phyloP scores from a whole-genome alignment of 2,329 filamentous ascomycete species.

The Penicillium sp. region DNA sequence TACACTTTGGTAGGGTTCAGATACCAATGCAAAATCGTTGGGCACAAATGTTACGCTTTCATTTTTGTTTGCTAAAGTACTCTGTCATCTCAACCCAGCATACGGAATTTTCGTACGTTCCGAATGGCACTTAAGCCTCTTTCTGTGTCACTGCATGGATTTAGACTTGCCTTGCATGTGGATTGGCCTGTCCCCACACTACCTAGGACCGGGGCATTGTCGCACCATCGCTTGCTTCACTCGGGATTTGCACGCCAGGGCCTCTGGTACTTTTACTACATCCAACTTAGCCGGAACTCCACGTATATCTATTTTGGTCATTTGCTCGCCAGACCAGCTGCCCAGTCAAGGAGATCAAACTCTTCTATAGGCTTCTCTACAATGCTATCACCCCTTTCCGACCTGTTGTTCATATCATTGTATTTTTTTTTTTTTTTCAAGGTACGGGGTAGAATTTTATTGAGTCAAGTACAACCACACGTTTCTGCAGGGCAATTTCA shows the following conservation, averaged over 20 bases:
- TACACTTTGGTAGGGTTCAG: background rate
- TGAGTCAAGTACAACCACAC: background rate
- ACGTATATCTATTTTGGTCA: background rate
- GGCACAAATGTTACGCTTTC: background rate
- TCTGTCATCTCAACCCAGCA: background rate
- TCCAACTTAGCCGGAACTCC: background rate
- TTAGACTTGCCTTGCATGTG: conserved; percentile 14
- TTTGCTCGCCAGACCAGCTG: background rate
- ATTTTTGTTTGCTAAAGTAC: background rate
- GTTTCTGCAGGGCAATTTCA: background rate
- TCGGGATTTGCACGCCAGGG: background rate
- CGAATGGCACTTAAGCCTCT: background rate
- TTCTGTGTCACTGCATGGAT: background rate
- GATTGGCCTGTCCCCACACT: conserved; percentile 4
- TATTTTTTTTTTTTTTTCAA: no score
- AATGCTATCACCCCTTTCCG: background rate
- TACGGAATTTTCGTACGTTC: background rate
- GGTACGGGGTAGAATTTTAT: no score
- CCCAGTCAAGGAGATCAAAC: background rate
- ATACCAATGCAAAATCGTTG: background rate
- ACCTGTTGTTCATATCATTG: no score
- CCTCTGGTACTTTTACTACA: background rate
- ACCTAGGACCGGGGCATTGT: conserved; percentile 13
- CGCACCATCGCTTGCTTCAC: conserved; percentile 17
- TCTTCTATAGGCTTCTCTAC: background rate